A percentile compares a stretch with the other conserved stretches of the same genome.
phyloP scores from a whole-genome alignment of 345 rosid genomes.

The Bruguiera sexangula region DNA sequence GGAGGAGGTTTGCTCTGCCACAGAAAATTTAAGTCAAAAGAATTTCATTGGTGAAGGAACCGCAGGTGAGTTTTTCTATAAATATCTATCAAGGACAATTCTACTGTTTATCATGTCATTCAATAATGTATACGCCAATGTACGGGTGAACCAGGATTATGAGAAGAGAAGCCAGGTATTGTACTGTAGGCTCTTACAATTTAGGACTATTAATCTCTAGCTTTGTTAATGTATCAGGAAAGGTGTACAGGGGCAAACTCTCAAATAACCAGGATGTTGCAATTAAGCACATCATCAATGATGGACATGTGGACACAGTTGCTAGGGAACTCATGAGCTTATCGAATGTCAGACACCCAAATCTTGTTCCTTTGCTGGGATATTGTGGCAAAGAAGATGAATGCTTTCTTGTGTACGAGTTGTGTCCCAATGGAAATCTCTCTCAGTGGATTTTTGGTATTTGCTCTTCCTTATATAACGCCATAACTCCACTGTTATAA shows the following conservation, averaged over 20 bases:
- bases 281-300: conserved; percentile 44
- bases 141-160: not conserved
- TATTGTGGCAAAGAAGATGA: conserved; percentile 38
- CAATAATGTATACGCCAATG: not conserved
- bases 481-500: not conserved
- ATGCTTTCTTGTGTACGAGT: conserved; percentile 47
- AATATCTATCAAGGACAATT: not conserved
- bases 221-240: conserved; percentile 31
- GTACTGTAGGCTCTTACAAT: no score
- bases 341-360: conserved; percentile 37
- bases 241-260: conserved; percentile 44
- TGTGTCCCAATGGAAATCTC: conserved; percentile 50
- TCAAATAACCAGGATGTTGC: conserved; percentile 37
- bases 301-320: conserved; percentile 42
- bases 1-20: conserved; percentile 39
- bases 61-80: conserved; percentile 32
- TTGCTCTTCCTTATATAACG: not conserved
- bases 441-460: conserved; percentile 47
- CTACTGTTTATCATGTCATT: not conserved
- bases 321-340: conserved; percentile 44
- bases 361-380: conserved; percentile 43
- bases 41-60: conserved; percentile 55
- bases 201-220: not conserved
- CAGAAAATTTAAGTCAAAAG: conserved; percentile 29
- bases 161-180: not conserved